Conservation (phyloP, 768 basidiomycete genomes). For the Russula virescens region DNA sequence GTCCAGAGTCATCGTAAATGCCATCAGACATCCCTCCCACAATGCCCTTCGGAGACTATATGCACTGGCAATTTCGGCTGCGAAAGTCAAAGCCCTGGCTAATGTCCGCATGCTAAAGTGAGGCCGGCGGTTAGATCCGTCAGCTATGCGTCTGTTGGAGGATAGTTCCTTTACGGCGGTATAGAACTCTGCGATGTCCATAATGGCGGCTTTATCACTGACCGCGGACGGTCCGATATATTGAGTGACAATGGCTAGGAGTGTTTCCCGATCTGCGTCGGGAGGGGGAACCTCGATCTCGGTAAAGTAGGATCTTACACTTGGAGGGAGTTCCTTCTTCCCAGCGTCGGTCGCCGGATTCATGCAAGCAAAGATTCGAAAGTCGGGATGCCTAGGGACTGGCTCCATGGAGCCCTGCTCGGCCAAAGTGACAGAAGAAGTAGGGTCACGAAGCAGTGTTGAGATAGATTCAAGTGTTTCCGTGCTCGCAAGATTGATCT, state of each 20-base stretch:
- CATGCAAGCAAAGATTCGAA: slow-evolving; percentile 98
- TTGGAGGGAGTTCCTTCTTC: slow-evolving; percentile 92
- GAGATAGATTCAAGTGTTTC: slow-evolving; percentile 94
- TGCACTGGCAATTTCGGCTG: slow-evolving; percentile 67
- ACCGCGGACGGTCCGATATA: slow-evolving; percentile 83
- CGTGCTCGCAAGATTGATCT: slow-evolving; percentile 89
- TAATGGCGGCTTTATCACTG: slow-evolving; percentile 79
- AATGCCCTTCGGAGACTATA: slow-evolving; percentile 82
- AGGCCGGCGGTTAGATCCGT: slow-evolving; percentile 87
- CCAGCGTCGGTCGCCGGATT: slow-evolving; percentile 99
- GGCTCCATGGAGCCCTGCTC: slow-evolving; percentile 90
- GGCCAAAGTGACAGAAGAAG: slow-evolving; percentile 85
- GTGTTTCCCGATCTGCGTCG: slow-evolving; percentile 85
- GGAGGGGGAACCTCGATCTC: slow-evolving; percentile 95
- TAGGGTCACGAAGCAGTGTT: slow-evolving; percentile 77
- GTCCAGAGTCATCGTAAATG: slow-evolving; percentile 94
- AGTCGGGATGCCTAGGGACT: slow-evolving; percentile 87
- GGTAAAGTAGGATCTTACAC: slow-evolving; percentile 87
- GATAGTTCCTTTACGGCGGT: slow-evolving; percentile 70
- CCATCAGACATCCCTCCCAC: slow-evolving; percentile 97
- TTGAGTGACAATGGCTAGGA: slow-evolving; percentile 79
- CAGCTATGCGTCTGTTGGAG: slow-evolving; percentile 72
- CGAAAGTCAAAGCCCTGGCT: slow-evolving; percentile 83
- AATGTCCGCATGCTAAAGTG: slow-evolving; percentile 98
- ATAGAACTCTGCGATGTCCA: slow-evolving; percentile 93